Base-by-base conservation (phyloP, 129 eudicot genomes). In the Rutidosis leptorrhynchoides region DNA sequence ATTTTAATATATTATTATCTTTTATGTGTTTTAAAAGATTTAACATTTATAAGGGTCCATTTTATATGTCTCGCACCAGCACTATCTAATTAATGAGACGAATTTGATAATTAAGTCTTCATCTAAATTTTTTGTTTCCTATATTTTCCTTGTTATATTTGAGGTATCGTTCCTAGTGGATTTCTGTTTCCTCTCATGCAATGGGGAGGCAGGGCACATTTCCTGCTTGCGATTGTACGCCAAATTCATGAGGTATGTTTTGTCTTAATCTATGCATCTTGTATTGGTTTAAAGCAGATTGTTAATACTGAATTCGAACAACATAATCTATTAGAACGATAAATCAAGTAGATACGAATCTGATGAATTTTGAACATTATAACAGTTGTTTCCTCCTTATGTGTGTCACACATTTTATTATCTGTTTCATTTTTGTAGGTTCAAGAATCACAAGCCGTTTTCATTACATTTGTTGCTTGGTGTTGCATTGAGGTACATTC, bases 81-180 rank as follows among this genome's bases (percentile, higher is more conserved):
- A n/a, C n/a, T n/a, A n/a, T n/a, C n/a, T n/a, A n/a, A n/a, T n/a
- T n/a, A n/a, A n/a, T n/a, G n/a, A n/a, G n/a, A n/a, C n/a, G n/a
- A n/a, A n/a, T n/a, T n/a, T n/a, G n/a, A n/a, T n/a, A n/a, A n/a
- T n/a, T 51, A 63, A 20, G 49, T 25, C 63, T 72, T 30, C 10
- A 60, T 68, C 49, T 64, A 56, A 56, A 14, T 56, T 11, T 59
- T 56, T 0, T 32, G 8, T 25, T 57, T 65, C 21, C 14, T 46
- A 24, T 19, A 15, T 67, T 51, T 23, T 14, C 4, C 52, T 29
- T 58, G 62, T 72, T 62, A 20, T 58, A 22, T 60, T 72, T 67
- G 26, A 93, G 98, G 96, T 61, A 80, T 93, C 73, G 98, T 93
- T 69, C 96, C 98, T 20, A 89, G 87, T 76, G 98, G 98, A 72